phyloP scores from a whole-genome alignment of 257 asterid genomes.

The Forsythia suspensa region DNA sequence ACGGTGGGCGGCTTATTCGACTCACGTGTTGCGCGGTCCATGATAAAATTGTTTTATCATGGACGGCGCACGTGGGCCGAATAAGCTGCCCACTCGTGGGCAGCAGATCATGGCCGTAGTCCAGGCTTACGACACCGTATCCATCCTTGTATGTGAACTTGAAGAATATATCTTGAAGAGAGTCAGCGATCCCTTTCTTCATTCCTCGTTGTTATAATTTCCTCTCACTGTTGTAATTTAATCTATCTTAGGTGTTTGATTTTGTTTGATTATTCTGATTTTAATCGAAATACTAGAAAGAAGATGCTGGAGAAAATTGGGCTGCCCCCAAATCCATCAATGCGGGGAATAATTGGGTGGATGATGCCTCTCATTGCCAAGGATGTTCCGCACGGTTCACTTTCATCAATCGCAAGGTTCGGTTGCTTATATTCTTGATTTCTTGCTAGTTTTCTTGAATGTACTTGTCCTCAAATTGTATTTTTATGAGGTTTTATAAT shows the following conservation, averaged over 20 bases:
- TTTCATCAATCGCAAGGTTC: conserved; percentile 96
- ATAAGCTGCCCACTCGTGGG: too few relatives aligned
- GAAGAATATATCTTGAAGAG: neutral
- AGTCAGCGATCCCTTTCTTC: neutral
- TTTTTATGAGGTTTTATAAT: conserved; percentile 1
- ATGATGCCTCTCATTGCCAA: conserved; percentile 94
- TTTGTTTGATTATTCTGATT: neutral
- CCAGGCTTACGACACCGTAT: too few relatives aligned
- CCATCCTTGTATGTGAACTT: neutral
- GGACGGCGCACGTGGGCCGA: too few relatives aligned
- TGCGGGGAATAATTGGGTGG: conserved; percentile 86
- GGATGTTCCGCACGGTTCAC: conserved; percentile 95
- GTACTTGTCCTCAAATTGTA: neutral
- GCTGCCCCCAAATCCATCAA: conserved; percentile 86
- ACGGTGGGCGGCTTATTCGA: too few relatives aligned
- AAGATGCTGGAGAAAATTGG: conserved; percentile 94
- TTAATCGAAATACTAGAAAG: neutral
- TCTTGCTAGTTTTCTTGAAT: neutral
- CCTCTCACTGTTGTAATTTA: neutral
- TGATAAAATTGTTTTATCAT: too few relatives aligned
- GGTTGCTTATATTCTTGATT: conserved; percentile 16
- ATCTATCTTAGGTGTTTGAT: neutral
- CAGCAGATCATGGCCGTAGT: too few relatives aligned
- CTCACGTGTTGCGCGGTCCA: too few relatives aligned
- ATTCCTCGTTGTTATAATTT: neutral